A percentile compares a stretch with the other conserved stretches of the same genome.
Conservation (phyloP, 805 yeast genomes). For the Ogataea polymorpha region DNA sequence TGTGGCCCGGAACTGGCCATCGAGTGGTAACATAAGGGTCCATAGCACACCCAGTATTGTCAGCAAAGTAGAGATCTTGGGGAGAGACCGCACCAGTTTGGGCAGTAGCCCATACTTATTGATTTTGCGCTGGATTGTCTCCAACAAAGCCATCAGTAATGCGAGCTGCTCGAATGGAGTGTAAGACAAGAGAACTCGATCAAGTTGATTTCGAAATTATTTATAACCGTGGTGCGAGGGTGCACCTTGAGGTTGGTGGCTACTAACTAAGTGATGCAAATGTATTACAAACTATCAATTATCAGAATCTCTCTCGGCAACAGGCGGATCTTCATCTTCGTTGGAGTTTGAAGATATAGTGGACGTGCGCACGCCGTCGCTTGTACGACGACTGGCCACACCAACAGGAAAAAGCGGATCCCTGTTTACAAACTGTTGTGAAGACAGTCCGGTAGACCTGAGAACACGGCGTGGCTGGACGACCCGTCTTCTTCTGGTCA, state of each 20-base stretch:
- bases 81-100: conserved; percentile 40
- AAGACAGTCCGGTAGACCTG: conserved; percentile 9
- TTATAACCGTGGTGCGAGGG: too few species aligned
- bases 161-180: neutral
- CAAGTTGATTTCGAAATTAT: too few species aligned
- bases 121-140: conserved; percentile 41
- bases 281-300: conserved; percentile 3
- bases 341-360: conserved; percentile 4
- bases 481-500: conserved; percentile 10
- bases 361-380: conserved; percentile 42
- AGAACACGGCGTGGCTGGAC: conserved; percentile 7
- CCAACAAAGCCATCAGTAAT: conserved; percentile 45
- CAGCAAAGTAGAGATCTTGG: conserved; percentile 41
- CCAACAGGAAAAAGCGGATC: conserved; percentile 43
- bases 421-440: conserved; percentile 17
- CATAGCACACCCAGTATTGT: conserved; percentile 49
- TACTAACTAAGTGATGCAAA: neutral
- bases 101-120: conserved; percentile 46
- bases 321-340: conserved; percentile 3
- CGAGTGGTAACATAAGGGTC: conserved; percentile 67
- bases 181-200: too few species aligned
- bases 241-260: too few species aligned
- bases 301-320: conserved; percentile 1
- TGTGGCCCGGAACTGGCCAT: conserved; percentile 78
- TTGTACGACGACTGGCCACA: conserved; percentile 45